These are phyloP conservation scores for Aspergillus uvarum DNA, from an alignment of 2,329 filamentous ascomycete species.

Conservation along the genomic window DNA sequence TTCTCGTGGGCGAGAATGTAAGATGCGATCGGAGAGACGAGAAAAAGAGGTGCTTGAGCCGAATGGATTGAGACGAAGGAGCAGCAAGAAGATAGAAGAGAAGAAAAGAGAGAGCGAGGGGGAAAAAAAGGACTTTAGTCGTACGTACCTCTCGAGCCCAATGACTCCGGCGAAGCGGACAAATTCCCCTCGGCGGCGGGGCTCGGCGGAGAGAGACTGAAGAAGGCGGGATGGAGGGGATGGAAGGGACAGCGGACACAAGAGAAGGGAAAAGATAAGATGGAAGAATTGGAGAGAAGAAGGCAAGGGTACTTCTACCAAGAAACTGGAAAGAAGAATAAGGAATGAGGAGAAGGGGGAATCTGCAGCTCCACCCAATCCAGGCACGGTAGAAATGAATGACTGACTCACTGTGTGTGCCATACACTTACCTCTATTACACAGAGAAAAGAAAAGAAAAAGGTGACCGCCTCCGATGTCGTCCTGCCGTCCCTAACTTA, in stretches of 20 bases:
- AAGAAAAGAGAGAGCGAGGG: background rate
- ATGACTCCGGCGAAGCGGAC: background rate
- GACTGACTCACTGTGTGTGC: background rate
- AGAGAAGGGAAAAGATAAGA: background rate
- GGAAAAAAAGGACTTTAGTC: background rate
- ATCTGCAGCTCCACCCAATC: background rate
- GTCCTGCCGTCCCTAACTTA: background rate
- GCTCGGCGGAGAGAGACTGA: background rate
- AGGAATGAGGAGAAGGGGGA: background rate
- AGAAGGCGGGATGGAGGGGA: background rate
- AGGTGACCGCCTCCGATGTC: background rate
- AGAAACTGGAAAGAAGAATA: background rate
- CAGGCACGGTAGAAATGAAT: background rate
- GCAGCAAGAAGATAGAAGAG: background rate
- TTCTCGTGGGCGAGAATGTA: background rate
- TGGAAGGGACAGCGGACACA: background rate
- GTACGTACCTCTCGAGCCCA: background rate
- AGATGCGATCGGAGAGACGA: background rate
- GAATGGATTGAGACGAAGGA: background rate
- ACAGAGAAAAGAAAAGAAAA: background rate
- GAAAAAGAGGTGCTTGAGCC: background rate
- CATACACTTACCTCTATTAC: too few species aligned
- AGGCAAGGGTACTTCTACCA: background rate
- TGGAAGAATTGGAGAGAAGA: background rate
- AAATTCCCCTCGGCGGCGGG: background rate